phyloP scores from a whole-genome alignment of 495 filamentous ascomycete species.

The Penicillium silybi region DNA sequence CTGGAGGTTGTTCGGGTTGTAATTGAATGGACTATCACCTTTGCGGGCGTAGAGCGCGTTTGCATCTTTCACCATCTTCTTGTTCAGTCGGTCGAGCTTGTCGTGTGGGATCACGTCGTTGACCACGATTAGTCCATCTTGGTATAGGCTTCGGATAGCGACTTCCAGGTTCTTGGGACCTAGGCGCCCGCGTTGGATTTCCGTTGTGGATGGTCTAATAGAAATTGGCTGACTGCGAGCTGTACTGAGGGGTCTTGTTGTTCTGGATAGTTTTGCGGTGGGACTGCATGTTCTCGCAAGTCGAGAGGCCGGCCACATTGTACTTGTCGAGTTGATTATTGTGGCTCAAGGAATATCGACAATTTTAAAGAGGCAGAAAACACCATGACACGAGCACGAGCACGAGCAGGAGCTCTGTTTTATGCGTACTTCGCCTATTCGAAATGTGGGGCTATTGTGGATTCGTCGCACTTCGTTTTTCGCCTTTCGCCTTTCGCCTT shows the following conservation, averaged over 20 bases:
- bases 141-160: slow-evolving; percentile 43
- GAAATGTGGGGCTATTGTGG: background rate
- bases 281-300: background rate
- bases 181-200: slow-evolving; percentile 19
- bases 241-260: background rate
- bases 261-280: background rate
- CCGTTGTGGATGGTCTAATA: slow-evolving; percentile 14
- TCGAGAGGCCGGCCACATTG: background rate
- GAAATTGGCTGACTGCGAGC: slow-evolving; percentile 7
- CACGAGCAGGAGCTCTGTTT: no score
- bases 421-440: background rate
- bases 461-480: background rate
- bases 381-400: no score
- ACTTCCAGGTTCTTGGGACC: slow-evolving; percentile 42
- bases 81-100: slow-evolving; percentile 45
- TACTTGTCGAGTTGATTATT: background rate
- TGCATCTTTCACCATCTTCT: slow-evolving; percentile 51
- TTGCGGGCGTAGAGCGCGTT: slow-evolving; percentile 34
- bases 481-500: slow-evolving; percentile 8
- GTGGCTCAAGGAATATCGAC: no score
- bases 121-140: slow-evolving; percentile 51
- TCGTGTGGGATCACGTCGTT: slow-evolving; percentile 42
- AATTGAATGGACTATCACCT: slow-evolving; percentile 49
- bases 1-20: slow-evolving; percentile 51
- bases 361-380: no score